phyloP scores from a whole-genome alignment of 2,329 filamentous ascomycete species.

The Aspergillus tubingensis region DNA sequence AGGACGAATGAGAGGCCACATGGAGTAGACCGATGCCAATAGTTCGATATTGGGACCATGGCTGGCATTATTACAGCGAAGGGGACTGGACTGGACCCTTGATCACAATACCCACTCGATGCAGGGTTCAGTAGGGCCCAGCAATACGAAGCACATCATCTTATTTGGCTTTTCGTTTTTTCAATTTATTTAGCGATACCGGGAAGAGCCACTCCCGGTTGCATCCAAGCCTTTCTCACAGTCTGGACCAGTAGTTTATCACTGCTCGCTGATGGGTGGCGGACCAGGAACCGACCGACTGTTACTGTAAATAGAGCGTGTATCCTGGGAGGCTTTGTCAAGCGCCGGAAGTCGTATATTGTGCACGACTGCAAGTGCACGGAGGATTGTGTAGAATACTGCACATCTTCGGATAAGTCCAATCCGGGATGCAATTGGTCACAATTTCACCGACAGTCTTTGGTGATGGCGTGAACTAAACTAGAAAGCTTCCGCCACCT shows the following conservation, averaged over 20 bases:
- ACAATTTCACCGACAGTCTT: not conserved
- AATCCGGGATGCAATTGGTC: not conserved
- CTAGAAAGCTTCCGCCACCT: not conserved
- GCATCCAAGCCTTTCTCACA: not conserved
- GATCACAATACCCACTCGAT: not conserved
- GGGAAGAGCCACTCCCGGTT: not conserved
- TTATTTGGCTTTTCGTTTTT: not conserved
- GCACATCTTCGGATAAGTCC: not conserved
- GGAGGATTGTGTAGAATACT: too few relatives aligned
- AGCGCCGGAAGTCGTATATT: not conserved
- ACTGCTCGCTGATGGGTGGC: too few relatives aligned
- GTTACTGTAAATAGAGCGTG: not conserved
- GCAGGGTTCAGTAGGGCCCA: constrained; percentile 5
- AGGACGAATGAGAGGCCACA: not conserved
- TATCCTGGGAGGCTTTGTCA: not conserved
- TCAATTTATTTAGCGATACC: not conserved
- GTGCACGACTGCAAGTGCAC: too few relatives aligned
- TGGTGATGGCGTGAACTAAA: not conserved
- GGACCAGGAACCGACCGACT: not conserved
- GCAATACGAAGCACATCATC: not conserved
- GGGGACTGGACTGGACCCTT: not conserved
- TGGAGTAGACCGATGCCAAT: not conserved
- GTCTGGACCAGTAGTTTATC: not conserved
- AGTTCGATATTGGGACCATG: not conserved
- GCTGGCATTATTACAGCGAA: constrained; percentile 3